Conservation (phyloP, 768 basidiomycete genomes). For the Suillus subalutaceus region DNA sequence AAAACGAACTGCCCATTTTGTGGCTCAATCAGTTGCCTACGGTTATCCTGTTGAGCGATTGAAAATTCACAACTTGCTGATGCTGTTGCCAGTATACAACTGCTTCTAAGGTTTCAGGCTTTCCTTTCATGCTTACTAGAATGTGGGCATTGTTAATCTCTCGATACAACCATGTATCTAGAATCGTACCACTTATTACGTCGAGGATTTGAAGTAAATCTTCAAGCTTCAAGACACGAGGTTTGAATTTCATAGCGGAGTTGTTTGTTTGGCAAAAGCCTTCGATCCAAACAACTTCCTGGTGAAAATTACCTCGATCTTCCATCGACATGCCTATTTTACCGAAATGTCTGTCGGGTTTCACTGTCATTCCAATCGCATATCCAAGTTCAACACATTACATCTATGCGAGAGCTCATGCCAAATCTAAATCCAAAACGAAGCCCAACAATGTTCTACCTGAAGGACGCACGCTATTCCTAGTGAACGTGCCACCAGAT, state of each 20-base stretch:
- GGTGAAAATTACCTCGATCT: neutral
- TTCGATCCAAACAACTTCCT: slow-evolving; percentile 14
- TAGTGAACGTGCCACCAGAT: slow-evolving; percentile 89
- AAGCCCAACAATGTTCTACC: slow-evolving; percentile 31
- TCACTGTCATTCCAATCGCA: slow-evolving; percentile 40
- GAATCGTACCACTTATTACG: neutral
- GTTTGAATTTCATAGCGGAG: too few relatives aligned
- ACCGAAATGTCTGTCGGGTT: slow-evolving; percentile 35
- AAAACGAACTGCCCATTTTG: neutral
- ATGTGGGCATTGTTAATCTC: neutral
- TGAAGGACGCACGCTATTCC: slow-evolving; percentile 77
- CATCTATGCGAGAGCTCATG: slow-evolving; percentile 76
- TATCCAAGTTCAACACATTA: slow-evolving; percentile 58
- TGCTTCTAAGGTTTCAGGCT: neutral
- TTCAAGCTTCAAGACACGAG: too few relatives aligned
- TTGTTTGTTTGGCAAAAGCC: slow-evolving; percentile 17
- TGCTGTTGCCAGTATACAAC: too few relatives aligned
- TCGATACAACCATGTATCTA: neutral
- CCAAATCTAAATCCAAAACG: slow-evolving; percentile 46
- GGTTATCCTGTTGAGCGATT: neutral
- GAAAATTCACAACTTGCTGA: neutral
- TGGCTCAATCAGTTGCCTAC: neutral
- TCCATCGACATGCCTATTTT: slow-evolving; percentile 2
- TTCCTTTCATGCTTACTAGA: neutral
- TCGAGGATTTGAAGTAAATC: too few relatives aligned